These are phyloP conservation scores for Hypoxylon sp. DNA, from an alignment of 2,329 filamentous ascomycete species.

Conservation along the genomic window DNA sequence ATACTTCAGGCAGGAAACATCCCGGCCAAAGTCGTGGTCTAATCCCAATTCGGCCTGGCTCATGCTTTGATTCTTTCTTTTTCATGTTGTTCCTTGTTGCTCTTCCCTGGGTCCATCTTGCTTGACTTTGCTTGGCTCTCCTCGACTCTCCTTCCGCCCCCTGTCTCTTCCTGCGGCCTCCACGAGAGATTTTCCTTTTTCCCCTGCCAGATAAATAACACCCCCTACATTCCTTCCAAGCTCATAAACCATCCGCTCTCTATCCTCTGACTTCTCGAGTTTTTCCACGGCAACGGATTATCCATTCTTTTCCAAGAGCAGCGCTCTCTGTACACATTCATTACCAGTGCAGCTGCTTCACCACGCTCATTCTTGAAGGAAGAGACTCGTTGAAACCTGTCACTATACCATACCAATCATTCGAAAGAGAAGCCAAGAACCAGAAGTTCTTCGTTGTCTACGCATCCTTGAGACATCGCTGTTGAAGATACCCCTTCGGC, in stretches of 20 bases:
- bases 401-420: slow-evolving; percentile 28
- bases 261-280: slow-evolving; percentile 32
- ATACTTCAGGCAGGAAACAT: slow-evolving; percentile 25
- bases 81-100: slow-evolving; percentile 26
- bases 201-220: slow-evolving; percentile 45
- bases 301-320: slow-evolving; percentile 55
- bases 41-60: slow-evolving; percentile 24
- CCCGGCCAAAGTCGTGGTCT: slow-evolving; percentile 1
- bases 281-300: slow-evolving; percentile 39
- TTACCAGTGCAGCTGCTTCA: slow-evolving; percentile 49
- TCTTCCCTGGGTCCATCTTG: slow-evolving; percentile 10
- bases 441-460: slow-evolving; percentile 34
- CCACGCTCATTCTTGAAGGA: slow-evolving; percentile 51
- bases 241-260: slow-evolving; percentile 29
- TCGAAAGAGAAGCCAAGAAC: slow-evolving; percentile 25
- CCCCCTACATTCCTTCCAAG: slow-evolving; percentile 42
- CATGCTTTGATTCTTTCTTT: not conserved
- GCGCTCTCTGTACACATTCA: slow-evolving; percentile 57
- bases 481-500: slow-evolving; percentile 48
- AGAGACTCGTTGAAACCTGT: slow-evolving; percentile 25
- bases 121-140: not conserved
- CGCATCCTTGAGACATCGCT: slow-evolving; percentile 25
- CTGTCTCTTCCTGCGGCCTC: slow-evolving; percentile 30
- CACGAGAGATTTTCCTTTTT: slow-evolving; percentile 22
- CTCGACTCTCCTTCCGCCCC: slow-evolving; percentile 5